Conservation (phyloP, 495 filamentous ascomycete genomes). For the Podospora didyma region DNA sequence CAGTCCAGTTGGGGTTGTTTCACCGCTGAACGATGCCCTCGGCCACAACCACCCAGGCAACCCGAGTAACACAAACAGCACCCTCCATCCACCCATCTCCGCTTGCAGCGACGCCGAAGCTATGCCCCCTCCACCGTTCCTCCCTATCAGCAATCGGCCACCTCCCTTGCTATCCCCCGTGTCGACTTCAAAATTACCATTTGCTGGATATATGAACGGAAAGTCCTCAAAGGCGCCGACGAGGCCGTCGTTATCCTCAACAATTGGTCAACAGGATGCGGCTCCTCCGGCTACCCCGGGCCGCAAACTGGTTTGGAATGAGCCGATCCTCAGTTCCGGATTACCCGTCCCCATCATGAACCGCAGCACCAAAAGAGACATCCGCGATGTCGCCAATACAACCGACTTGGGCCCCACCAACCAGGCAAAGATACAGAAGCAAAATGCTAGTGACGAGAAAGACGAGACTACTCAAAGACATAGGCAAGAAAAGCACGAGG, state of each 20-base stretch:
- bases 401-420: too few relatives aligned
- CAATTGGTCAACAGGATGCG: not conserved
- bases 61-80: not conserved
- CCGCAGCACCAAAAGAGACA: too few relatives aligned
- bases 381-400: too few relatives aligned
- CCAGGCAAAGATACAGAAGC: too few relatives aligned
- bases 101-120: not conserved
- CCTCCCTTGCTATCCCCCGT: not conserved
- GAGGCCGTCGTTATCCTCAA: not conserved
- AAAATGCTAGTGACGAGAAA: too few relatives aligned
- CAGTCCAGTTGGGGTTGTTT: not conserved
- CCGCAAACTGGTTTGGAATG: not conserved
- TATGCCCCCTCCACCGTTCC: constrained; percentile 13
- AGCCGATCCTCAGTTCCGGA: too few relatives aligned
- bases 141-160: not conserved
- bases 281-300: not conserved
- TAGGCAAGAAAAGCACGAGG: too few relatives aligned
- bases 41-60: not conserved
- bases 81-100: not conserved
- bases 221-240: not conserved
- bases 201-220: not conserved
- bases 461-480: too few relatives aligned
- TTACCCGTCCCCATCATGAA: too few relatives aligned
- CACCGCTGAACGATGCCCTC: not conserved
- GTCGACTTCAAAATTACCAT: not conserved